Evolutionary conservation across 768 basidiomycete genomes (phyloP).

Genomic region (Auriscalpium microsporum): DNA sequence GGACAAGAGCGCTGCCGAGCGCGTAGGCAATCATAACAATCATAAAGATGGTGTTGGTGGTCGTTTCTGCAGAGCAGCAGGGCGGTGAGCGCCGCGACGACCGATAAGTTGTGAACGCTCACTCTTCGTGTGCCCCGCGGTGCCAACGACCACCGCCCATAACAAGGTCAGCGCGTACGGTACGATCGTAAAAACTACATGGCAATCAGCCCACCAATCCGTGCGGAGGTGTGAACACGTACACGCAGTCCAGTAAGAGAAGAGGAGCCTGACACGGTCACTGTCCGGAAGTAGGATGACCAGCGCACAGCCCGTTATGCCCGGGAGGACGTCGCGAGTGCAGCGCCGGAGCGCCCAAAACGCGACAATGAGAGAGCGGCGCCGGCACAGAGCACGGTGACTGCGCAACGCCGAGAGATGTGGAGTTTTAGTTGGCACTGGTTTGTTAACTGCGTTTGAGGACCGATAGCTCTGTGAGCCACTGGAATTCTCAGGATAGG

Average conservation of each 20-base stretch:
- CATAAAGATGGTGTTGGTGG: no score
- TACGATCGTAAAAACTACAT: constrained; percentile 49
- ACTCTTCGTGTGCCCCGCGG: constrained; percentile 63
- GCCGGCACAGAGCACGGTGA: no score
- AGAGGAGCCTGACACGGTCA: constrained; percentile 61
- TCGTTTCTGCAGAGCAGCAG: no score
- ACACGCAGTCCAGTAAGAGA: constrained; percentile 72
- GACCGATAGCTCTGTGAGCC: not conserved
- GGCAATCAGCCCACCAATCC: no score
- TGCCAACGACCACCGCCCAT: constrained; percentile 57
- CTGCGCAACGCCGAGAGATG: no score
- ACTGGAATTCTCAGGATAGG: not conserved
- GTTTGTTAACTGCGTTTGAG: constrained; percentile 25
- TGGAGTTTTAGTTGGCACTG: no score
- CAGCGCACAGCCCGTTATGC: constrained; percentile 60
- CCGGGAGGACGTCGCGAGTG: constrained; percentile 55
- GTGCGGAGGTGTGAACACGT: constrained; percentile 17
- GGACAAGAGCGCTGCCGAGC: no score
- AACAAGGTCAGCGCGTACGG: constrained; percentile 64
- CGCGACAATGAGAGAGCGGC: constrained; percentile 32
- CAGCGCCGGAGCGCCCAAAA: constrained; percentile 58
- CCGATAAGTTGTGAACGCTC: no score
- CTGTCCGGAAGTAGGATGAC: constrained; percentile 55
- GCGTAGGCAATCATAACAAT: no score
- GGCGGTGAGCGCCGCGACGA: no score